A percentile compares a stretch with the other conserved stretches of the same genome.
Evolutionary conservation across 139 green algal species (phyloP).

Genomic region (Mesostigma viride): DNA sequence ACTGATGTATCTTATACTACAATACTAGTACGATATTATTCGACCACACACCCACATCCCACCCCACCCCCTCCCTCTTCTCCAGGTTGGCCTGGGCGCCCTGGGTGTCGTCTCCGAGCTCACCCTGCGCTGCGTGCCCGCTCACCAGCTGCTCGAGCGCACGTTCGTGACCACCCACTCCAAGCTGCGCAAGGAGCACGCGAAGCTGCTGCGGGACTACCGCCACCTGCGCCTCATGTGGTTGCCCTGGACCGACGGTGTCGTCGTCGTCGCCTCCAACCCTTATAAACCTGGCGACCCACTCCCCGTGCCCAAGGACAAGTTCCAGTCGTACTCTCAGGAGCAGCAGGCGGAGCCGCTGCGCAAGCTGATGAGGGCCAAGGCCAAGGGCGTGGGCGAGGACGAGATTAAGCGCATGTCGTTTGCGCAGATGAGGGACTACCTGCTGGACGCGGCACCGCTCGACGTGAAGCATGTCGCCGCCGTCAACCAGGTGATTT

Average conservation of each 20-base stretch:
- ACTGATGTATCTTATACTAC: too few species aligned
- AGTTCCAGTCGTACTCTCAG: neutral
- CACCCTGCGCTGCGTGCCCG: slow-evolving; percentile 66
- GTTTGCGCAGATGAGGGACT: slow-evolving; percentile 62
- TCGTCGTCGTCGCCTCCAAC: slow-evolving; percentile 36
- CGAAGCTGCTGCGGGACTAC: slow-evolving; percentile 56
- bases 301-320: too few species aligned
- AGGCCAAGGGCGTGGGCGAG: too few species aligned
- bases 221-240: slow-evolving; percentile 93
- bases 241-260: slow-evolving; percentile 83
- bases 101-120: slow-evolving; percentile 81
- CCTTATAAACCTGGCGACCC: neutral
- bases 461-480: slow-evolving; percentile 58
- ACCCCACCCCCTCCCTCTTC: too few species aligned
- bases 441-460: slow-evolving; percentile 57
- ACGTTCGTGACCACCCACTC: slow-evolving; percentile 53
- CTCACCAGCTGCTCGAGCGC: slow-evolving; percentile 65
- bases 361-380: neutral
- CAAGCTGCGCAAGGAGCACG: neutral
- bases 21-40: too few species aligned
- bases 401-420: neutral
- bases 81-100: slow-evolving; percentile 47
- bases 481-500: slow-evolving; percentile 72
- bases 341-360: neutral
- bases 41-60: too few species aligned